Evolutionary conservation across 371 early-diverging fungal genomes (phyloP).

Genomic region (Mucor sp.): DNA sequence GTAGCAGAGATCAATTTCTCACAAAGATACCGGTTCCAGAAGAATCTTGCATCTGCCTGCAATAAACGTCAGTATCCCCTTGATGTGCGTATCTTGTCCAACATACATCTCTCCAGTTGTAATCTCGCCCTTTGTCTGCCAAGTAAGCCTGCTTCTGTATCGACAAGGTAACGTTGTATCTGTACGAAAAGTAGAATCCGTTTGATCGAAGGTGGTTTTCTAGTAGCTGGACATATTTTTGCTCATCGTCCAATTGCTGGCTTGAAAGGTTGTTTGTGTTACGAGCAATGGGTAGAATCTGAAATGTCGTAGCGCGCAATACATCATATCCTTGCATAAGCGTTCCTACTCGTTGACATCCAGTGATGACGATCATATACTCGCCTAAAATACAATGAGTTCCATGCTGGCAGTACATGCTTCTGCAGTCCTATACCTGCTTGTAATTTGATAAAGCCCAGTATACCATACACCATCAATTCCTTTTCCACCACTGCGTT

Average conservation of each 20-base stretch:
- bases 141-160: constrained; percentile 69
- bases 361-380: constrained; percentile 81
- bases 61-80: background rate
- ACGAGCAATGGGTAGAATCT: constrained; percentile 71
- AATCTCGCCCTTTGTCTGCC: background rate
- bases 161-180: constrained; percentile 78
- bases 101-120: constrained; percentile 42
- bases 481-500: constrained; percentile 23
- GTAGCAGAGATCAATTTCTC: constrained; percentile 58
- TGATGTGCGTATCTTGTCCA: background rate
- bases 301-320: constrained; percentile 70
- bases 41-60: constrained; percentile 84
- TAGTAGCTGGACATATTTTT: constrained; percentile 69
- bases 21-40: constrained; percentile 82
- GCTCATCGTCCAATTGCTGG: constrained; percentile 65
- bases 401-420: background rate
- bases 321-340: constrained; percentile 63
- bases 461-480: constrained; percentile 56
- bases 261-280: constrained; percentile 36
- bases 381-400: constrained; percentile 29
- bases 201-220: constrained; percentile 63
- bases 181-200: constrained; percentile 84
- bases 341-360: constrained; percentile 70
- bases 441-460: constrained; percentile 76
- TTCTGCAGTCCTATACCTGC: constrained; percentile 50